Evolutionary conservation across 2,329 filamentous ascomycete genomes (phyloP).

Genomic region (Bimuria novae-zelandiae): DNA sequence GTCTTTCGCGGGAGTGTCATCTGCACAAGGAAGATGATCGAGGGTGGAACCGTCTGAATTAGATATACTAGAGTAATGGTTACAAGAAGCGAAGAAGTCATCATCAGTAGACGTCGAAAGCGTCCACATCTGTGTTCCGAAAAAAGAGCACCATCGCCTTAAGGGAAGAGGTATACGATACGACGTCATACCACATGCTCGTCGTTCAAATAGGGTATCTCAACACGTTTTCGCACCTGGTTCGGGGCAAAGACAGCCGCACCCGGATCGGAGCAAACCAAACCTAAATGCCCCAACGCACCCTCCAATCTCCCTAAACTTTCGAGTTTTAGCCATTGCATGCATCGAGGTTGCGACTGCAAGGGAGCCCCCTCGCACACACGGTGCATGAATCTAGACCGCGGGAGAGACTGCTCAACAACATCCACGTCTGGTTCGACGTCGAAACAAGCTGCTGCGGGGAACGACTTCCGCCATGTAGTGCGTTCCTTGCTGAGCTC

Average conservation of each 20-base stretch:
- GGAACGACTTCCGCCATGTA: background rate
- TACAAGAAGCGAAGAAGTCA: conserved; percentile 1
- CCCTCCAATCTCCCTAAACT: background rate
- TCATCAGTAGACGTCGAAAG: background rate
- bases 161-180: background rate
- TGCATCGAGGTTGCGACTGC: too few relatives aligned
- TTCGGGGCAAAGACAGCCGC: too few relatives aligned
- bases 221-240: background rate
- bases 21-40: too few relatives aligned
- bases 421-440: conserved; percentile 6
- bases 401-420: background rate
- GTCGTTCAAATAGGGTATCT: background rate
- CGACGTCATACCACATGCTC: background rate
- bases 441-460: conserved; percentile 7
- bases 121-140: too few relatives aligned
- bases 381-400: background rate
- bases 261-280: too few relatives aligned
- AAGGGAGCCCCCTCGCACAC: background rate
- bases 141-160: background rate
- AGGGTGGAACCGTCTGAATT: too few relatives aligned
- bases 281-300: background rate
- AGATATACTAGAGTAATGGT: background rate
- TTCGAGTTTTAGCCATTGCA: background rate
- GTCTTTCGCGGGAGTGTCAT: too few relatives aligned
- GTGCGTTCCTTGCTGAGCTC: background rate